Base-by-base conservation (phyloP, 208 protist species). In the Trypanosomatidae sp. region DNA sequence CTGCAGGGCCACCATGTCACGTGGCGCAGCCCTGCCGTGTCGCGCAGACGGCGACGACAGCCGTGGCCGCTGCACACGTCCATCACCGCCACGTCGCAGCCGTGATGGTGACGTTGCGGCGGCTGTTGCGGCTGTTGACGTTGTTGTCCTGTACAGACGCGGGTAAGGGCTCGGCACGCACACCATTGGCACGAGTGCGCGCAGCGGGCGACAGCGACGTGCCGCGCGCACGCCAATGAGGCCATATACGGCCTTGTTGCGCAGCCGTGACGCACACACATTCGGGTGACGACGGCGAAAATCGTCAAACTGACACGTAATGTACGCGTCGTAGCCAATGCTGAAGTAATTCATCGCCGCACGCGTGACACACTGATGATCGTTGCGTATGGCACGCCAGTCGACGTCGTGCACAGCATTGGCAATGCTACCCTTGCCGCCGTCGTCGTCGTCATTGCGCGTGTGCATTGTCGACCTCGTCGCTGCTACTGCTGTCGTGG, bases 271-370 rank as follows among this genome's bases (percentile, higher is more conserved):
- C 45, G 61, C 72, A 52, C 77, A 88, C 38, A 91, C 52, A 16
- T 19, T 15, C 7, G 71, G 71, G 48, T 85, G 46, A 30, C 44
- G 52, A 10, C 53, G 61, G 16, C 82, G 66, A 33, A 67, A 71
- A 13, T 41, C 23, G 33, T 75, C 69, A 51, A 92, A 86, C 39
- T 70, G 61, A 0, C 56, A 61, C 28, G 60, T 26, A 2, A 92
- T 71, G 59, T 81, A 85, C 11, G 74, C 77, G 46, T 92, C 82
- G 58, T 66, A 88, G 43, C 82, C 82, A 16, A 92, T 47, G 28
- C 74, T 65, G 35, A 92, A 48, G 61, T 92, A 92, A 63, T 92
- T 92, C 41, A 80, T 88, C 41, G 88, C 57, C 26, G 40, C 41
- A 43, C 67, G 61, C 13, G 43, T 53, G 22, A 33, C 33, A 28